These are phyloP conservation scores for Parietichytrium sp. DNA, from an alignment of 108 stramenopile species.

Conservation along the genomic window DNA sequence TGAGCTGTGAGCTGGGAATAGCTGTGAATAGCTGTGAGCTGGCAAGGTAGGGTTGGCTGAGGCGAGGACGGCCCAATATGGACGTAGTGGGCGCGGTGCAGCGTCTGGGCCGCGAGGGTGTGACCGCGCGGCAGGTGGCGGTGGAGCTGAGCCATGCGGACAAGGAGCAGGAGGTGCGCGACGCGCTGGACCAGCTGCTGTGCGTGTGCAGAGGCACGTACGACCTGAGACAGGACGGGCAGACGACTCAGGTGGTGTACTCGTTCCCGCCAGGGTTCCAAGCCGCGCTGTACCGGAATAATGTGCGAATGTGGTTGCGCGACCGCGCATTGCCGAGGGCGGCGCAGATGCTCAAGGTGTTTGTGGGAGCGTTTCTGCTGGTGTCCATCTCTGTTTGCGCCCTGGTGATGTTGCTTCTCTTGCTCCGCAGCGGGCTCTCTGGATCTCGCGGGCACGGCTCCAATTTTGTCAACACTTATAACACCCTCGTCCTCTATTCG, in stretches of 20 bases:
- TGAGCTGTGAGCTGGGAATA: too few species aligned
- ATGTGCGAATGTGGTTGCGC: not conserved
- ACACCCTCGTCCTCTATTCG: slow-evolving; percentile 13
- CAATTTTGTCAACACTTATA: not conserved
- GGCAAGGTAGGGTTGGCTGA: too few species aligned
- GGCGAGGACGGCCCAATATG: too few species aligned
- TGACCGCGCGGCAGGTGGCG: slow-evolving; percentile 29
- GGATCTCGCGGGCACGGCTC: not conserved
- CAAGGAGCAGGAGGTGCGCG: not conserved
- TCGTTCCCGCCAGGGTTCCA: not conserved
- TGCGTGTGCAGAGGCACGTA: slow-evolving; percentile 25
- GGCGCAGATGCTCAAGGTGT: not conserved
- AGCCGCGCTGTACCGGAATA: not conserved
- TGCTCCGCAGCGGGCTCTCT: not conserved
- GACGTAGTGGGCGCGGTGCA: not conserved
- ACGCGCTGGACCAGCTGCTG: slow-evolving; percentile 13
- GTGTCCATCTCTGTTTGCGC: not conserved
- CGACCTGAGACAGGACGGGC: slow-evolving; percentile 22
- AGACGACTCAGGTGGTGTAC: slow-evolving; percentile 30
- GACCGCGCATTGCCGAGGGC: not conserved
- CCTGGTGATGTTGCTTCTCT: not conserved
- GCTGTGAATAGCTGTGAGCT: too few species aligned
- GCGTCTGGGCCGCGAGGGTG: not conserved
- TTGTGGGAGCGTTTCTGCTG: not conserved
- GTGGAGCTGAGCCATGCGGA: not conserved